Evolutionary conservation across 1,284 basidiomycete genomes (phyloP).

Genomic region (Phenoliferia sp.): DNA sequence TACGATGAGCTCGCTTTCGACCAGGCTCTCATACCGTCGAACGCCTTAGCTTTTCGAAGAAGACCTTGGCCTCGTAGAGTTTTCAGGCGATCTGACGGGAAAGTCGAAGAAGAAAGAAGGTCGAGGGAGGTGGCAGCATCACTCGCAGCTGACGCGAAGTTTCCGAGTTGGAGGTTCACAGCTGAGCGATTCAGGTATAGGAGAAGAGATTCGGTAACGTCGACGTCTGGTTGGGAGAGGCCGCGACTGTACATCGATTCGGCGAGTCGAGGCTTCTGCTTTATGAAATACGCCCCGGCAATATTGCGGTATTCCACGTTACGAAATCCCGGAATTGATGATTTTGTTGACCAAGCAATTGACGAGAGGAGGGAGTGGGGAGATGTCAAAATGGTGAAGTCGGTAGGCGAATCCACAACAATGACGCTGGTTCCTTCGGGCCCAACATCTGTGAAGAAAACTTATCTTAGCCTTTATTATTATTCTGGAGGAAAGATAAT

Average conservation of each 20-base stretch:
- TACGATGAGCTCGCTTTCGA: neutral
- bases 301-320: neutral
- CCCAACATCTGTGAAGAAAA: neutral
- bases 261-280: conserved; percentile 3
- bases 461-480: too few relatives aligned
- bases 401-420: conserved; percentile 41
- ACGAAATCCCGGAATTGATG: neutral
- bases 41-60: neutral
- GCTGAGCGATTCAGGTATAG: conserved; percentile 1
- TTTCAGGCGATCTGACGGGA: neutral
- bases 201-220: neutral
- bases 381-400: conserved; percentile 38
- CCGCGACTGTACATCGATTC: neutral
- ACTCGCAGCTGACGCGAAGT: neutral
- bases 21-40: neutral
- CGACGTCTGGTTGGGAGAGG: neutral
- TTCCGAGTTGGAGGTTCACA: neutral
- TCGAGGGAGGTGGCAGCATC: neutral
- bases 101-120: neutral
- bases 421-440: conserved; percentile 20
- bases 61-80: neutral
- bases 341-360: neutral
- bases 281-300: conserved; percentile 5
- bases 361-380: conserved; percentile 2
- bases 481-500: neutral